These are phyloP conservation scores for Calonectria leucothoes DNA, from an alignment of 2,329 filamentous ascomycete genomes.

Conservation along the genomic window DNA sequence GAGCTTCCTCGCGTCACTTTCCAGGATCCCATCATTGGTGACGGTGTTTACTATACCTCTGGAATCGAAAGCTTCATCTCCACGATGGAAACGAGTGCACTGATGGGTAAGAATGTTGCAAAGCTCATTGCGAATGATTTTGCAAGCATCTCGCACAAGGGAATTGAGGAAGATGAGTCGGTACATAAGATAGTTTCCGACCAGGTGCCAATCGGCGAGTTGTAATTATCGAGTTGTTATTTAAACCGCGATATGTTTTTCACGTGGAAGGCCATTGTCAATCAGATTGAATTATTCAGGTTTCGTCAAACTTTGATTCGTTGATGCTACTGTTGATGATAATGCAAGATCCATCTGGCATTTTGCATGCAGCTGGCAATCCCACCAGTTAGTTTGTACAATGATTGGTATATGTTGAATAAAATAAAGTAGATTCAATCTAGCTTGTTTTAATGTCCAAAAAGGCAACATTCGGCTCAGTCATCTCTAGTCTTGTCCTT, in stretches of 20 bases:
- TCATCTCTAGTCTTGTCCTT: not conserved
- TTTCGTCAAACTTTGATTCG: not conserved
- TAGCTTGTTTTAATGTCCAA: not conserved
- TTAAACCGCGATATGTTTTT: not conserved
- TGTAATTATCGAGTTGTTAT: not conserved
- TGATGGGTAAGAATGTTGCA: slow-evolving; percentile 91
- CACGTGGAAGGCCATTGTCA: not conserved
- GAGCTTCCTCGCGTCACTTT: slow-evolving; percentile 88
- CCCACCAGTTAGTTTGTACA: too few relatives aligned
- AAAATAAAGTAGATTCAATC: not conserved
- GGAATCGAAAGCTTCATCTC: slow-evolving; percentile 94
- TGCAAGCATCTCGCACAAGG: slow-evolving; percentile 40
- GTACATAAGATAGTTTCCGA: slow-evolving; percentile 12
- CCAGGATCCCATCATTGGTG: slow-evolving; percentile 78
- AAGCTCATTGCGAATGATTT: slow-evolving; percentile 74
- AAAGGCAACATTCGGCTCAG: not conserved
- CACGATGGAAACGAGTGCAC: slow-evolving; percentile 95
- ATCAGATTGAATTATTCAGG: not conserved
- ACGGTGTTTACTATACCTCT: slow-evolving; percentile 76
- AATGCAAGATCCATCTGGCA: not conserved
- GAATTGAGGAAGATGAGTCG: slow-evolving; percentile 11
- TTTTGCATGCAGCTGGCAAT: not conserved
- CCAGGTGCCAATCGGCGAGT: not conserved
- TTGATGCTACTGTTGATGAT: not conserved
- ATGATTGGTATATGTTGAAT: not conserved